Conservation (phyloP, 495 filamentous ascomycete species). For the Chaetomium fimeti region DNA sequence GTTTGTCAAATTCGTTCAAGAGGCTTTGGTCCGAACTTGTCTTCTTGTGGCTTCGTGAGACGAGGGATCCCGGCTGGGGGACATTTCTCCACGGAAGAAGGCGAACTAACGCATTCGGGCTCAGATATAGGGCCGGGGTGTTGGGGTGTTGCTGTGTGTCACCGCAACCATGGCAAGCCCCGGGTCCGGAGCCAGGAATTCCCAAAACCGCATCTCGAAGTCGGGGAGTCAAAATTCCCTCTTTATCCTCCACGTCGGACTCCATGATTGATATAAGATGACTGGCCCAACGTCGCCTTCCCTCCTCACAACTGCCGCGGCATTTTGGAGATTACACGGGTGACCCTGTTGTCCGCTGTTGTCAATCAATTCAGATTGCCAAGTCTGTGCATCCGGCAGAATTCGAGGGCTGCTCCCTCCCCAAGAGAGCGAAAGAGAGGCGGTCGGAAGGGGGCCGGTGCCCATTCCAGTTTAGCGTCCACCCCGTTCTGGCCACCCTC, state of each 20-base stretch:
- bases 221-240: not conserved
- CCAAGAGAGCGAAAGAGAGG: constrained; percentile 1
- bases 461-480: not conserved
- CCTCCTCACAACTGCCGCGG: not conserved
- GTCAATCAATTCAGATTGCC: constrained; percentile 7
- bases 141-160: too few relatives aligned
- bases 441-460: not conserved
- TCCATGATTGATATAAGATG: not conserved
- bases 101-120: not conserved
- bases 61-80: not conserved
- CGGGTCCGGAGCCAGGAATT: not conserved
- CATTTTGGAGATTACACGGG: not conserved
- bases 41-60: not conserved
- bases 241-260: not conserved
- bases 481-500: not conserved
- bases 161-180: not conserved
- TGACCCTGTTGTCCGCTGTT: not conserved
- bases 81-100: not conserved
- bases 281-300: not conserved
- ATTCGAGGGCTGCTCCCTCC: not conserved
- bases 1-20: too few relatives aligned
- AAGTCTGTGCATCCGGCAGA: not conserved
- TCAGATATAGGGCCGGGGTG: not conserved
- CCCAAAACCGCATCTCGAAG: not conserved
- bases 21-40: not conserved